Percentiles rank a stretch among this genome's conserved stretches.
Conservation (phyloP, 106 monocot species). For the Allium sativum region DNA sequence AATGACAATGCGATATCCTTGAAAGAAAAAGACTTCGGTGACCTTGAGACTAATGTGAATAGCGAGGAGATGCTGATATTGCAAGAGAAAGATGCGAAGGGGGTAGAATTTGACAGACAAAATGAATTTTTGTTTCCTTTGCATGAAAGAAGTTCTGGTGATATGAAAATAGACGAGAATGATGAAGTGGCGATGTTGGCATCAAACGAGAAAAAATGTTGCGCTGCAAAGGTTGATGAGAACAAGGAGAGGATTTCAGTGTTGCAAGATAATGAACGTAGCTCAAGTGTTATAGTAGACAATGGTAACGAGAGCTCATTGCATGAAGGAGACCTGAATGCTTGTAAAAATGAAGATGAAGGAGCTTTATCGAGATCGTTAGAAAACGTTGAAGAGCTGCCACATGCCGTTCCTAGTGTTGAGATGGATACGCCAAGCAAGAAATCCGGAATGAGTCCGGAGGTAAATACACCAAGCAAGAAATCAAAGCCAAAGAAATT, state of each 20-base stretch:
- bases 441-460: not conserved
- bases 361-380: not conserved
- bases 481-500: not conserved
- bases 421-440: not conserved
- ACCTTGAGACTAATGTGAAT: not conserved
- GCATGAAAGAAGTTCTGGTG: not conserved
- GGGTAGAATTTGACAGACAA: no score
- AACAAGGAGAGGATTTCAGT: not conserved
- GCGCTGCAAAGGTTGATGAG: not conserved
- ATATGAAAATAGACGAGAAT: not conserved
- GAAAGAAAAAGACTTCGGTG: not conserved
- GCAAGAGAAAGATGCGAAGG: not conserved
- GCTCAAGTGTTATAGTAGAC: not conserved
- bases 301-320: not conserved
- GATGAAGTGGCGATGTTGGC: not conserved
- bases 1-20: not conserved
- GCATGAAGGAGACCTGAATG: not conserved
- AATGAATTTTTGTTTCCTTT: not conserved
- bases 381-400: not conserved
- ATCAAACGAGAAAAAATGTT: not conserved
- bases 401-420: not conserved
- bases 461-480: not conserved
- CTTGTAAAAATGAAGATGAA: not conserved
- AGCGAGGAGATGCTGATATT: not conserved
- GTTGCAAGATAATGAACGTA: not conserved